phyloP scores from a whole-genome alignment of 148 eudicot species.

The Beta vulgaris region DNA sequence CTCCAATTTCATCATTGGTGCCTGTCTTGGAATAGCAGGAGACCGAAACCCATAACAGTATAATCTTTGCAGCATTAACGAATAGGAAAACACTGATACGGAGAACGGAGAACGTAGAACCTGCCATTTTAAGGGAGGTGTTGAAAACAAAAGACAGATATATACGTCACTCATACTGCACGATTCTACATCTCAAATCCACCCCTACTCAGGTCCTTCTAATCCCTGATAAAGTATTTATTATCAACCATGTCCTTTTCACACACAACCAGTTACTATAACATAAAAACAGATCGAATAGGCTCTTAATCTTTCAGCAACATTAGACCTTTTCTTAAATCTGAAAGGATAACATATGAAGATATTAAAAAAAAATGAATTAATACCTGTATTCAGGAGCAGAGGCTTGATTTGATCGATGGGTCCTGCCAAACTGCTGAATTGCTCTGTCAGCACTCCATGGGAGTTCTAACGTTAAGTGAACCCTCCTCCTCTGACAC shows the following conservation, averaged over 20 bases:
- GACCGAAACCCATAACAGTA: not conserved
- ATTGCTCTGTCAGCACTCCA: slow-evolving; percentile 99
- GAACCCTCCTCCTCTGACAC: slow-evolving; percentile 87
- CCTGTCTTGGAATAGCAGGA: not conserved
- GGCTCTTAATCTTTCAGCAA: not conserved
- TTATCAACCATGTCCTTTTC: not conserved
- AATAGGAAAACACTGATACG: not conserved
- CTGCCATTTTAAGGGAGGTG: not conserved
- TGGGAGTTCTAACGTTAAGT: slow-evolving; percentile 90
- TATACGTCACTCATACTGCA: too few species aligned
- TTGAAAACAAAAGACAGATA: not conserved
- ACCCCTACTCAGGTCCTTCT: too few species aligned
- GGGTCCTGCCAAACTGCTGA: slow-evolving; percentile 99
- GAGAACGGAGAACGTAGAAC: not conserved
- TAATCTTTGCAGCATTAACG: not conserved
- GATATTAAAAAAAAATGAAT: not conserved
- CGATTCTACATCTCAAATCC: too few species aligned
- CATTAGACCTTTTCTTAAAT: not conserved
- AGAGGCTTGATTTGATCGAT: slow-evolving; percentile 96
- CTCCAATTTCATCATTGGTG: not conserved
- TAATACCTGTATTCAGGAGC: slow-evolving; percentile 94
- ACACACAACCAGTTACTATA: not conserved
- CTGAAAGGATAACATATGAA: not conserved
- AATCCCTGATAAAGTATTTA: too few species aligned
- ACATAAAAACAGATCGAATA: not conserved